Evolutionary conservation across 139 green algal species (phyloP), one percentile per base, ranked within the genome.

Genomic region (Monoraphidium neglectum): DNA sequence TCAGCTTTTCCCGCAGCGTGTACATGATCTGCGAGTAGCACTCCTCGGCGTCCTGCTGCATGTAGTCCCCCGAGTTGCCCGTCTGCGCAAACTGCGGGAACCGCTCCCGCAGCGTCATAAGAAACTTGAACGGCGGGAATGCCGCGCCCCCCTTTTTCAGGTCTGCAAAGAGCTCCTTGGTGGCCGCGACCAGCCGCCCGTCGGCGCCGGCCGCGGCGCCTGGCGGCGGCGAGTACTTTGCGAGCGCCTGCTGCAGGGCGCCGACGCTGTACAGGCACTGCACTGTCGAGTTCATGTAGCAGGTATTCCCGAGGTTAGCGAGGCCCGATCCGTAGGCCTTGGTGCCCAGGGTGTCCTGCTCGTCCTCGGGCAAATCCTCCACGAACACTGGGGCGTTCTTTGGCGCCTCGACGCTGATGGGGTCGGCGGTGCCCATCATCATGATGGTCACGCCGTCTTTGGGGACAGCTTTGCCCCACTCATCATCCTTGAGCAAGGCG

Each of bases 1-100:
- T 90, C 38, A 97, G 73, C 67, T 82, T 85, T 72, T 92, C 87
- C 4, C 78, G 77, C 13, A 99, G 80, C 8, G 79, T 82, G 77
- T 92, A 91, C 66, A 98, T 63, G 21, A 99, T 68, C 83, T 95
- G 88, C 5, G 88, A 93, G 90, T 90, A 98, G 86, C 96, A 99
- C 84, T 99, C 97, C 85, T 99, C 96, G 21, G 96, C 97, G 78
- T 99, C 97, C 87, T 99, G 95, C 87, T 99, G 96, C 84, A 92
- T 94, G 83, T 89, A 95, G 24, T 84, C 73, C 35, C 95, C 92
- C 32, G 84, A 80, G 38, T 80, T 49, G 40, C 78, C 81, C 64
- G 78, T 80, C 82, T 99, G 89, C 15, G 84, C 93, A 84, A 99
- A 99, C 85, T 98, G 96, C 16, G 97, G 97, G 77, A 91, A 98